Conservation (phyloP, 2,329 filamentous ascomycete species). For the Emericellopsis atlantica region DNA sequence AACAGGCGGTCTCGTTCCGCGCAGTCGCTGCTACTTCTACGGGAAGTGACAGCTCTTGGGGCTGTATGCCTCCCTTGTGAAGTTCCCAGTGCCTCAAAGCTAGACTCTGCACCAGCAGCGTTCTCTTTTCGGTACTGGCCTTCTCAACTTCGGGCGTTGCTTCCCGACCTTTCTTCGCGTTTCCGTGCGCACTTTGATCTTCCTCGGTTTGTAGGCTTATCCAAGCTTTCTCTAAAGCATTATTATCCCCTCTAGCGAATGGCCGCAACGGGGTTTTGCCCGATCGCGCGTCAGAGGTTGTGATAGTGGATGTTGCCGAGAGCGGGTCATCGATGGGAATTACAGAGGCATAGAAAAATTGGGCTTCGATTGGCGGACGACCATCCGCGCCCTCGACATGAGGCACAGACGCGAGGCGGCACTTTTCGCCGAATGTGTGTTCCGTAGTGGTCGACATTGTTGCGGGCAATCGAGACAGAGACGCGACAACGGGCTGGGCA, state of each 20-base stretch:
- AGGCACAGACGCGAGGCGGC: slow-evolving; percentile 37
- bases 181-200: slow-evolving; percentile 33
- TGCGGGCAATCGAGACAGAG: background rate
- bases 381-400: slow-evolving; percentile 25
- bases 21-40: slow-evolving; percentile 15
- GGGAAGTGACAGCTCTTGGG: slow-evolving; percentile 15
- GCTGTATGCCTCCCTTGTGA: slow-evolving; percentile 24
- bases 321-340: slow-evolving; percentile 81
- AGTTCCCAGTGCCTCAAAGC: slow-evolving; percentile 32
- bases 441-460: slow-evolving; percentile 7
- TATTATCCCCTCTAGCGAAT: slow-evolving; percentile 69
- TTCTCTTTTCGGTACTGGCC: slow-evolving; percentile 20
- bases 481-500: background rate
- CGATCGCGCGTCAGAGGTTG: slow-evolving; percentile 34
- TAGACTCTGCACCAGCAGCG: slow-evolving; percentile 26
- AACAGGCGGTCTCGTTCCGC: slow-evolving; percentile 28
- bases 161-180: slow-evolving; percentile 9
- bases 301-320: slow-evolving; percentile 46
- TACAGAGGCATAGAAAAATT: slow-evolving; percentile 77
- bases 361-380: slow-evolving; percentile 49
- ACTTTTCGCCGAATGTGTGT: slow-evolving; percentile 50
- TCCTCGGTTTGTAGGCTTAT: slow-evolving; percentile 39
- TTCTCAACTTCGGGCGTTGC: slow-evolving; percentile 14
- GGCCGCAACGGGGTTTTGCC: slow-evolving; percentile 56
- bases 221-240: slow-evolving; percentile 70